phyloP scores from a whole-genome alignment of 164 flowering plant genomes.

The Kalanchoe fedtschenkoi region DNA sequence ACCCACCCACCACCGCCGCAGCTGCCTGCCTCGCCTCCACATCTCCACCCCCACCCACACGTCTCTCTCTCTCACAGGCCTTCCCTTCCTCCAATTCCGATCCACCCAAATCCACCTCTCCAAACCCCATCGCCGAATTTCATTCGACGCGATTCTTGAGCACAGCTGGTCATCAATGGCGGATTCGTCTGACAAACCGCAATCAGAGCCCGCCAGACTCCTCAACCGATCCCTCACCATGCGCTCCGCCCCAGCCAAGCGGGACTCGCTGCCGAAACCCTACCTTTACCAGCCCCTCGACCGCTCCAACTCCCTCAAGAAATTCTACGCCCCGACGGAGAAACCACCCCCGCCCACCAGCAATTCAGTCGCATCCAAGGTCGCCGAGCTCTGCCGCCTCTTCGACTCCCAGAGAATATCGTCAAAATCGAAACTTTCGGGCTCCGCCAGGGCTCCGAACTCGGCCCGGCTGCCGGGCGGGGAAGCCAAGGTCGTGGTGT shows the following conservation, averaged over 20 bases:
- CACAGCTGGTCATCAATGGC: too few species aligned
- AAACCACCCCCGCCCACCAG: not conserved
- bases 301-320: not conserved
- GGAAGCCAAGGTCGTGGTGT: slow-evolving; percentile 53
- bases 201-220: not conserved
- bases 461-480: slow-evolving; percentile 15
- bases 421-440: not conserved
- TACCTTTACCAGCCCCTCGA: slow-evolving; percentile 5
- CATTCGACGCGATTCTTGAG: not conserved
- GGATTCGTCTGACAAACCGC: not conserved
- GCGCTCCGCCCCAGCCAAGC: not conserved
- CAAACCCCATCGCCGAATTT: too few species aligned
- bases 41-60: too few species aligned
- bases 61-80: too few species aligned
- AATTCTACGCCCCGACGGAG: not conserved
- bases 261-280: not conserved
- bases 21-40: too few species aligned
- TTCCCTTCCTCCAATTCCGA: too few species aligned
- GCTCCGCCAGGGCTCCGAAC: not conserved
- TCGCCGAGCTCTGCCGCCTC: not conserved
- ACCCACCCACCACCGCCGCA: too few species aligned
- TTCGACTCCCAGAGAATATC: not conserved
- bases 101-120: too few species aligned
- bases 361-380: not conserved
- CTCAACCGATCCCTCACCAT: not conserved